A percentile compares a stretch with the other conserved stretches of the same genome.
Conservation (phyloP, 176 grass and related monocot species). For the Musa itinerans region DNA sequence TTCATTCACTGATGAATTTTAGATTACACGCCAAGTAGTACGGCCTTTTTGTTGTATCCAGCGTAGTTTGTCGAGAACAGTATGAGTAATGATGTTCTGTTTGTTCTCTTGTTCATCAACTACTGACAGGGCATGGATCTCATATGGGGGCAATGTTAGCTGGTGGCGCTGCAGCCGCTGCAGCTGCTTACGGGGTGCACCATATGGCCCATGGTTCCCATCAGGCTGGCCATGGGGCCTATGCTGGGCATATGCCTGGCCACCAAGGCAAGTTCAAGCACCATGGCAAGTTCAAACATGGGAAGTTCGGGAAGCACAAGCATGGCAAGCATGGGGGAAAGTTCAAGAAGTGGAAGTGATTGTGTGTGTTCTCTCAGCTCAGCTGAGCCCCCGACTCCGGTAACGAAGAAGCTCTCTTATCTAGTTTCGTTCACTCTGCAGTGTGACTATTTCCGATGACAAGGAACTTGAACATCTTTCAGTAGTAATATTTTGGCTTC, state of each 20-base stretch:
- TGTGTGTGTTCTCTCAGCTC: neutral
- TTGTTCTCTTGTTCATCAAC: neutral
- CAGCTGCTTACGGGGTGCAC: slow-evolving; percentile 7
- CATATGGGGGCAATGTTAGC: neutral
- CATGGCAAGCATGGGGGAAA: neutral
- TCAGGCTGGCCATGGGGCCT: neutral
- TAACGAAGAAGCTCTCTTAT: neutral
- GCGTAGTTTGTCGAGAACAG: neutral
- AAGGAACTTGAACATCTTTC: neutral
- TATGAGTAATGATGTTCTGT: neutral
- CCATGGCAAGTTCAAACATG: slow-evolving; percentile 5
- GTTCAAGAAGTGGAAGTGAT: slow-evolving; percentile 6
- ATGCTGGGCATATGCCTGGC: slow-evolving; percentile 1
- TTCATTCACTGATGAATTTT: neutral
- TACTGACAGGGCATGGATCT: slow-evolving; percentile 3
- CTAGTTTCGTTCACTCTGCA: neutral
- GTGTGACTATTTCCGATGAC: neutral
- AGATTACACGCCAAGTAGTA: too few relatives aligned
- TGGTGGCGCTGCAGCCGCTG: neutral
- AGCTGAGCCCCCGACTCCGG: neutral
- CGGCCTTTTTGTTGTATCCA: too few relatives aligned
- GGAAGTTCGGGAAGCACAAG: neutral
- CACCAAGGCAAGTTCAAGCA: slow-evolving; percentile 6
- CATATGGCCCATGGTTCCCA: neutral
- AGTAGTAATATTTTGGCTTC: too few relatives aligned